Conservation (phyloP, 2,329 filamentous ascomycete genomes). For the Uncinocarpus reesii region DNA sequence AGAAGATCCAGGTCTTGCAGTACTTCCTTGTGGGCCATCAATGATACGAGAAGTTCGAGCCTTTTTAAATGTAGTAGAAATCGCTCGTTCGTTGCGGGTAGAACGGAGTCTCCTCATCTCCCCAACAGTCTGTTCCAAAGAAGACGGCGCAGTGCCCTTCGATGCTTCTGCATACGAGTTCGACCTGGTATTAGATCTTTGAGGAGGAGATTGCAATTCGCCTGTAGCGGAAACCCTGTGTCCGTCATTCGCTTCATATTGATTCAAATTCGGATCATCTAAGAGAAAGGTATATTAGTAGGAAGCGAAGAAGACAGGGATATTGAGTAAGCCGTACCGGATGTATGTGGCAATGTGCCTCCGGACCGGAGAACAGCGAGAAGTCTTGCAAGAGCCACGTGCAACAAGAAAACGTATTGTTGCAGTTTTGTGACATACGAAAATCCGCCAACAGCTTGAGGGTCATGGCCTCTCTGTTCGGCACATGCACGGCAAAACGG, state of each 20-base stretch:
- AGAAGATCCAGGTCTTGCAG: slow-evolving; percentile 59
- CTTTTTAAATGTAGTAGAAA: slow-evolving; percentile 86
- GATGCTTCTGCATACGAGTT: slow-evolving; percentile 60
- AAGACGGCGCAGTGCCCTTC: slow-evolving; percentile 55
- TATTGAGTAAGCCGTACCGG: slow-evolving; percentile 39
- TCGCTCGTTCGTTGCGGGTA: slow-evolving; percentile 83
- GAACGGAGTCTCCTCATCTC: slow-evolving; percentile 87
- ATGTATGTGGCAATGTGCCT: slow-evolving; percentile 65
- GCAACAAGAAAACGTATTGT: slow-evolving; percentile 86
- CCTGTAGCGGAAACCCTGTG: slow-evolving; percentile 43
- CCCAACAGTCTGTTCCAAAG: slow-evolving; percentile 90
- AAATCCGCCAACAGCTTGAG: slow-evolving; percentile 53
- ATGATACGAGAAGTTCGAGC: slow-evolving; percentile 86
- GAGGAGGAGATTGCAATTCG: slow-evolving; percentile 41
- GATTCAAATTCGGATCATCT: slow-evolving; percentile 60
- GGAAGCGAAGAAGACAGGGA: neutral
- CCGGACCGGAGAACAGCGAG: slow-evolving; percentile 76
- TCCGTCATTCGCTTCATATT: slow-evolving; percentile 57
- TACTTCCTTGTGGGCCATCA: slow-evolving; percentile 65
- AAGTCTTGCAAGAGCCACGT: slow-evolving; percentile 80
- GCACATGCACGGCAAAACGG: slow-evolving; percentile 63
- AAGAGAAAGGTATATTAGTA: slow-evolving; percentile 18
- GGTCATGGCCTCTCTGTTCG: slow-evolving; percentile 39
- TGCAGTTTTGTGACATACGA: slow-evolving; percentile 72
- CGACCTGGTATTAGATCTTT: slow-evolving; percentile 58